These are phyloP conservation scores for Rhexocercosporidium sp. DNA, from an alignment of 2,329 filamentous ascomycete species.

Conservation along the genomic window DNA sequence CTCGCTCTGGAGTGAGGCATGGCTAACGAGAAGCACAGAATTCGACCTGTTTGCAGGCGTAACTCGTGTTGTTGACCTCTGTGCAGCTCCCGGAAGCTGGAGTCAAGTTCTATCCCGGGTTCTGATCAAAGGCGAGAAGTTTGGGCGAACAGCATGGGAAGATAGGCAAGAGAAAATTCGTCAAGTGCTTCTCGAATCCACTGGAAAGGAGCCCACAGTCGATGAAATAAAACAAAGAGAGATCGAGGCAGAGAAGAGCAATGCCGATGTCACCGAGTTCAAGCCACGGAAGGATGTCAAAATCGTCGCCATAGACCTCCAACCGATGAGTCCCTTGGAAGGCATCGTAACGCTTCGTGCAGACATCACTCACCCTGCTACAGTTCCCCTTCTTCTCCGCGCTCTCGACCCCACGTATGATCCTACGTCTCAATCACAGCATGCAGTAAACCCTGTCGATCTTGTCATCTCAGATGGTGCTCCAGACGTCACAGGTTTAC, in stretches of 20 bases:
- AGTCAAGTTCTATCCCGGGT: conserved; percentile 94
- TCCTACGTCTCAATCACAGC: conserved; percentile 49
- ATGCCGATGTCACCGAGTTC: conserved; percentile 34
- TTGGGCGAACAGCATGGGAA: conserved; percentile 85
- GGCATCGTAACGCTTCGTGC: conserved; percentile 92
- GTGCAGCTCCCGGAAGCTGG: conserved; percentile 95
- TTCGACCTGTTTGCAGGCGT: conserved; percentile 93
- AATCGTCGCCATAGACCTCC: conserved; percentile 94
- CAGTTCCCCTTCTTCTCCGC: conserved; percentile 84
- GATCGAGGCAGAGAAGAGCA: conserved; percentile 42
- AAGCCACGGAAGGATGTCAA: conserved; percentile 74
- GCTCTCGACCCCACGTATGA: conserved; percentile 79
- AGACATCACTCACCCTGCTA: conserved; percentile 96
- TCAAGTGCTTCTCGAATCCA: conserved; percentile 59
- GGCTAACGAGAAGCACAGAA: conserved; percentile 54
- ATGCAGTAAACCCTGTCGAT: conserved; percentile 80
- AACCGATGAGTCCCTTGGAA: conserved; percentile 92
- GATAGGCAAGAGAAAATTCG: conserved; percentile 75
- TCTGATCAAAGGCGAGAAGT: conserved; percentile 90
- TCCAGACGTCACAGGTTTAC: conserved; percentile 93
- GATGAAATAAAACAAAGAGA: conserved; percentile 18
- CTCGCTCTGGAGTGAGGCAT: background rate
- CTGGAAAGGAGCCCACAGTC: conserved; percentile 28
- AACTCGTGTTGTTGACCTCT: conserved; percentile 92
- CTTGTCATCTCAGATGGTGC: conserved; percentile 95